Evolutionary conservation across 1,139 yeast genomes (phyloP).

Genomic region (Blastobotrys buckinghamii): DNA sequence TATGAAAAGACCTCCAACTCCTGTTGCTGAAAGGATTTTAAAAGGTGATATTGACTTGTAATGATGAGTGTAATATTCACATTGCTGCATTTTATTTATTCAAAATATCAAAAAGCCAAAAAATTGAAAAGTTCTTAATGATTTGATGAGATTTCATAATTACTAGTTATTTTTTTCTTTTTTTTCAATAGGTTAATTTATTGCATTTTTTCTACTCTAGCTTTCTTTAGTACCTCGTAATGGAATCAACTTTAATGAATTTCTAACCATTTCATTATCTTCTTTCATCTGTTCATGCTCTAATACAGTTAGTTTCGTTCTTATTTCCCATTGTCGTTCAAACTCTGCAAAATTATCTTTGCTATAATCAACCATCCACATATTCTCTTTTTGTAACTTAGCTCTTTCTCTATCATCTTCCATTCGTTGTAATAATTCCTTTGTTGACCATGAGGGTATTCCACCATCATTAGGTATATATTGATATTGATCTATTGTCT

Average conservation of each 20-base stretch:
- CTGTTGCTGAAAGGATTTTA: conserved; percentile 29
- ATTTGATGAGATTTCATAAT: background rate
- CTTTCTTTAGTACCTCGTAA: background rate
- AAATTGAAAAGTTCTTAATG: too few relatives aligned
- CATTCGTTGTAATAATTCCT: conserved; percentile 65
- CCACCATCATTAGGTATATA: background rate
- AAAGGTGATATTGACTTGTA: conserved; percentile 27
- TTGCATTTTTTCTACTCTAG: background rate
- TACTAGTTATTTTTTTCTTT: background rate
- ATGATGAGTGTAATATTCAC: too few relatives aligned
- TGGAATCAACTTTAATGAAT: background rate
- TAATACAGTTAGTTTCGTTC: conserved; percentile 40
- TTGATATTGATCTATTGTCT: background rate
- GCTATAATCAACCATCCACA: conserved; percentile 59
- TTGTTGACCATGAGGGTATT: conserved; percentile 24
- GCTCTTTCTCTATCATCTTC: conserved; percentile 85
- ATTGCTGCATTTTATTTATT: background rate
- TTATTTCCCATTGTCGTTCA: conserved; percentile 48
- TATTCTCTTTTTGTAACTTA: conserved; percentile 66
- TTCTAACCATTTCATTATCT: conserved; percentile 44
- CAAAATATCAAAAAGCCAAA: too few relatives aligned
- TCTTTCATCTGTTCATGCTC: conserved; percentile 52
- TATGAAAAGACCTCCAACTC: conserved; percentile 26
- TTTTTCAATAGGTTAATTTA: too few relatives aligned
- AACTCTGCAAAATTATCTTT: conserved; percentile 52